Percentiles rank a stretch among this genome's conserved stretches.
Conservation (phyloP, 1,284 basidiomycete species). For the Apiotrichum laibachii region DNA sequence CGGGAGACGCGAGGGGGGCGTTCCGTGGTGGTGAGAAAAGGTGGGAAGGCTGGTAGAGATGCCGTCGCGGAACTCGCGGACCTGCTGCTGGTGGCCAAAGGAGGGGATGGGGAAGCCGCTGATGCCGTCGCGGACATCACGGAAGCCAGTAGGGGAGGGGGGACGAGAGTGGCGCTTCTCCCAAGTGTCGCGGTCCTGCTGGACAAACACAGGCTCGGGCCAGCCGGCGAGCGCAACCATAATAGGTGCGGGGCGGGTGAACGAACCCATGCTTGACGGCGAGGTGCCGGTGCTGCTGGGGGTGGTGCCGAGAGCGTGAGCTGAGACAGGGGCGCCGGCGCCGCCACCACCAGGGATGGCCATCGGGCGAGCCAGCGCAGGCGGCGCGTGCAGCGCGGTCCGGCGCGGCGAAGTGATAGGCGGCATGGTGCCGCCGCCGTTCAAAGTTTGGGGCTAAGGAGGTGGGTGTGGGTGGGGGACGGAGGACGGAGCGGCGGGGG, state of each 20-base stretch:
- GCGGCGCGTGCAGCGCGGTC: constrained; percentile 8
- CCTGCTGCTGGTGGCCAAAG: not conserved
- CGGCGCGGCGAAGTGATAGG: constrained; percentile 20
- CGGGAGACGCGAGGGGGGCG: constrained; percentile 7
- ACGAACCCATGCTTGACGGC: constrained; percentile 1
- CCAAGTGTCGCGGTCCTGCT: constrained; percentile 18
- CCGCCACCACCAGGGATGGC: not conserved
- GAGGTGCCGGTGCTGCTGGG: constrained; percentile 4
- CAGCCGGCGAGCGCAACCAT: constrained; percentile 42
- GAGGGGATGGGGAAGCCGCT: constrained; percentile 1
- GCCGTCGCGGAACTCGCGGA: constrained; percentile 5
- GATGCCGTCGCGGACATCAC: constrained; percentile 20
- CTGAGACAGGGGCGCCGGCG: no score
- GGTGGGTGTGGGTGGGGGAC: not conserved
- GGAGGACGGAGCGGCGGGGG: no score
- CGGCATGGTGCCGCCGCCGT: constrained; percentile 11
- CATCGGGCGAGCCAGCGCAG: not conserved
- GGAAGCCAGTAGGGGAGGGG: constrained; percentile 15
- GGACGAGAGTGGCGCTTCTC: constrained; percentile 21
- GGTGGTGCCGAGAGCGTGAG: not conserved
- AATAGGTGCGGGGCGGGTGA: constrained; percentile 19
- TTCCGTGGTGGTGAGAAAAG: not conserved
- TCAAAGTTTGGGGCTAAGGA: not conserved
- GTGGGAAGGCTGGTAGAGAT: not conserved
- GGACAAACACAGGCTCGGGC: constrained; percentile 40